Base-by-base conservation (phyloP, 2,329 filamentous ascomycete genomes). In the Amauroascus verrucosus region DNA sequence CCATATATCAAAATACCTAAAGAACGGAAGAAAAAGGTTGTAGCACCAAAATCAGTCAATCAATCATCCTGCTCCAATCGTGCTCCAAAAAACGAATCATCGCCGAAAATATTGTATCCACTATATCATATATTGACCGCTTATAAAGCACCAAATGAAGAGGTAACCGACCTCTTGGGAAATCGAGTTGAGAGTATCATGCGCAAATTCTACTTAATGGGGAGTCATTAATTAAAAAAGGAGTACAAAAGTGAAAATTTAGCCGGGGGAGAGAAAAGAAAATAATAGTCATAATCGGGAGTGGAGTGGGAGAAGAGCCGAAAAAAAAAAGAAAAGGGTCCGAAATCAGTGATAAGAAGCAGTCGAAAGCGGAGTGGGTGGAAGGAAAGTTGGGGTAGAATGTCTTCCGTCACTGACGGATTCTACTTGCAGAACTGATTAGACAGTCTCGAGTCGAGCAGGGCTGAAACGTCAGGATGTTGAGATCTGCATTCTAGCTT, bases 141-240 rank as follows among this genome's bases (percentile, higher is more conserved):
- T 16, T 32, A 32, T 1, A 16, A 35, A 47, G 26, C 4, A 28
- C 13, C 2, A 37, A 32, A 11, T 3, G 16, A 14, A 37, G 6
- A n/a, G 14, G 18, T 22, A 48, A 24, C 1, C 5, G 8, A 11
- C 45, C 3, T 11, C 7, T 13, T 2, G 16, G 2, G 8, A 50
- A 22, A n/a, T 22, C 6, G 40, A 26, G 6, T 11, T 45, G 41
- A 18, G 13, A 45, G 24, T 28, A 45, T 45, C 41, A 28, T 45
- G 38, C 26, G 22, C 16, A 22, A 28, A 37, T 22, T 33, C 20
- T 8, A 33, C 11, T n/a, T 33, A 35, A 41, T n/a, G n/a, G n/a
- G n/a, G 30, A 38, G 50, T 46, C 50, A 22, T 52, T 38, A 28
- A 52, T 52, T 46, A 52, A 52, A 26, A 44, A 24, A 38, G 6